These are phyloP conservation scores for Phialophora tarda DNA, from an alignment of 2,329 filamentous ascomycete genomes.

Conservation along the genomic window DNA sequence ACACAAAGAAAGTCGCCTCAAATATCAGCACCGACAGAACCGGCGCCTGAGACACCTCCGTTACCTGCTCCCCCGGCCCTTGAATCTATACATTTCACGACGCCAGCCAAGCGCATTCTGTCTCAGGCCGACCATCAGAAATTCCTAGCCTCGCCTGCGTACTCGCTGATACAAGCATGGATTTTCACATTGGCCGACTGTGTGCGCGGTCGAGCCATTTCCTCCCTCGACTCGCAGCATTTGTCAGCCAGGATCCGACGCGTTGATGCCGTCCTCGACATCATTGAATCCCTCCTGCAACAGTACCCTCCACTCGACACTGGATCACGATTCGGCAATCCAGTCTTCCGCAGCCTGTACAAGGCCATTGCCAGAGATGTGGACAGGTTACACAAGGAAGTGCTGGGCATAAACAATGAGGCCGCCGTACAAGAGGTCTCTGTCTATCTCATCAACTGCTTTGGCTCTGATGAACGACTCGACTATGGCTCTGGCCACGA, in stretches of 20 bases:
- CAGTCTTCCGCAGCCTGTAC: constrained; percentile 82
- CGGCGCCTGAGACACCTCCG: constrained; percentile 75
- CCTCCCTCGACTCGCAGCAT: constrained; percentile 62
- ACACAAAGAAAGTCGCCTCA: constrained; percentile 44
- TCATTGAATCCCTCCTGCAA: constrained; percentile 69
- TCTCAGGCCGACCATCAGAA: constrained; percentile 78
- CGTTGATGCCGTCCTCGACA: constrained; percentile 72
- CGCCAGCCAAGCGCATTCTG: constrained; percentile 79
- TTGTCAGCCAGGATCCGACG: constrained; percentile 66
- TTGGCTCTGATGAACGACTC: constrained; percentile 84
- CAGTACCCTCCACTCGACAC: constrained; percentile 81
- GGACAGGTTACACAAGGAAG: constrained; percentile 49
- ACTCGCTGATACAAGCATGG: constrained; percentile 78
- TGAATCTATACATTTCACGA: constrained; percentile 65
- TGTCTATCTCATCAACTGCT: constrained; percentile 79
- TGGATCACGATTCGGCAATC: constrained; percentile 93
- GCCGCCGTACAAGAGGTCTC: constrained; percentile 72
- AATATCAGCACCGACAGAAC: constrained; percentile 47
- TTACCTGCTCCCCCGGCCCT: constrained; percentile 71
- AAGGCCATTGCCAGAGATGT: constrained; percentile 55
- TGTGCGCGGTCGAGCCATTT: constrained; percentile 72
- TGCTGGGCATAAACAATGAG: constrained; percentile 47
- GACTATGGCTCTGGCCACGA: constrained; percentile 98
- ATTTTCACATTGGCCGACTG: constrained; percentile 85
- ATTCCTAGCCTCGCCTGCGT: constrained; percentile 78